Evolutionary conservation across 352 stramenopile genomes (phyloP).

Genomic region (Phytophthora multivora): DNA sequence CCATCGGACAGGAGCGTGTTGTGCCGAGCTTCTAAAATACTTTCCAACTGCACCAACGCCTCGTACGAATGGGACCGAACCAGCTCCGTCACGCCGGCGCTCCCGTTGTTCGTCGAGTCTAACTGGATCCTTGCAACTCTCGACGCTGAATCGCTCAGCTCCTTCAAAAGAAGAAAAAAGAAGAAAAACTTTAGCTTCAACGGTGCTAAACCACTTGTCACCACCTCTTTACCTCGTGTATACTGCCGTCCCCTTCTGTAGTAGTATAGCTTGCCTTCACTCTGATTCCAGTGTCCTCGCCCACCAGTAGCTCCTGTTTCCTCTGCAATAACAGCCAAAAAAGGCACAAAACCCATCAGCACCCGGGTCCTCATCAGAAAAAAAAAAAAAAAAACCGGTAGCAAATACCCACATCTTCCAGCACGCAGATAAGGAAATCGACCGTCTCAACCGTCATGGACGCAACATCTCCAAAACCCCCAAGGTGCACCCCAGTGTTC

Average conservation of each 20-base stretch:
- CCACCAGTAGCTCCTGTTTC: conserved; percentile 47
- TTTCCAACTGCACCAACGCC: conserved; percentile 71
- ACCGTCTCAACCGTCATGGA: conserved; percentile 69
- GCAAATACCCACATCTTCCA: conserved; percentile 55
- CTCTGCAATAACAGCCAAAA: conserved; percentile 21
- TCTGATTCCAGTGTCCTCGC: conserved; percentile 3
- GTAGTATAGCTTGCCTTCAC: conserved; percentile 2
- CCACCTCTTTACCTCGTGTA: conserved; percentile 9
- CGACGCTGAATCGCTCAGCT: background rate
- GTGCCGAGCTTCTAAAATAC: conserved; percentile 74
- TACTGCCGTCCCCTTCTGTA: background rate
- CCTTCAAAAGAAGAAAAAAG: conserved; percentile 3
- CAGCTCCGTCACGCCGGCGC: conserved; percentile 17
- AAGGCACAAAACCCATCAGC: background rate
- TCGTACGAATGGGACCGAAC: conserved; percentile 74
- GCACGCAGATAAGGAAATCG: conserved; percentile 65
- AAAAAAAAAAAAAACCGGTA: background rate
- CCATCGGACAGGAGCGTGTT: conserved; percentile 70
- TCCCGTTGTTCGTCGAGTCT: conserved; percentile 3
- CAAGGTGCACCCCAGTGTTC: conserved; percentile 26
- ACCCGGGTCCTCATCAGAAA: background rate
- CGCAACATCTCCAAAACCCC: conserved; percentile 49
- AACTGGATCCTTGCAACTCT: conserved; percentile 15
- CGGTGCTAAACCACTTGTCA: too few relatives aligned
- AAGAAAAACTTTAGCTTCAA: conserved; percentile 2